Conservation (phyloP, 352 stramenopile genomes). For the Phytophthora ramorum region DNA sequence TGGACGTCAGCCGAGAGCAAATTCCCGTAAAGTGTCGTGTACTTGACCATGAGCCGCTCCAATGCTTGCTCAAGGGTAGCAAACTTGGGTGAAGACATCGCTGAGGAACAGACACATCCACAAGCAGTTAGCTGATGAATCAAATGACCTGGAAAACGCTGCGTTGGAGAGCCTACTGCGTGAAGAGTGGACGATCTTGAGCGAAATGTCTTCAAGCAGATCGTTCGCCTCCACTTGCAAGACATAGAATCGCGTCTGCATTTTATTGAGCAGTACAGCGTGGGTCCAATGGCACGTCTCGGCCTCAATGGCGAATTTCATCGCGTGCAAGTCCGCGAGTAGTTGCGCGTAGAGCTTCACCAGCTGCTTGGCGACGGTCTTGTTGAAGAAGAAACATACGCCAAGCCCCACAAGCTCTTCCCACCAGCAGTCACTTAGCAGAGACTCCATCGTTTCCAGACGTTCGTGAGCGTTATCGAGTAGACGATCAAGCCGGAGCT, state of each 20-base stretch:
- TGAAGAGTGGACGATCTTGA: constrained; percentile 38
- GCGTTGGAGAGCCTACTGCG: constrained; percentile 23
- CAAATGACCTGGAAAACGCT: background rate
- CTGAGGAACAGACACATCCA: constrained; percentile 1
- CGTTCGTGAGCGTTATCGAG: constrained; percentile 50
- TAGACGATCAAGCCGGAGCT: constrained; percentile 60
- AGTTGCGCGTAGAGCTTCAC: constrained; percentile 65
- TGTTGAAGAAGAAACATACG: constrained; percentile 70
- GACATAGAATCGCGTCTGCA: constrained; percentile 76
- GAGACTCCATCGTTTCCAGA: constrained; percentile 53
- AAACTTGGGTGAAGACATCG: constrained; percentile 59
- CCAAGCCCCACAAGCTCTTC: constrained; percentile 71
- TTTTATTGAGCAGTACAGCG: constrained; percentile 60
- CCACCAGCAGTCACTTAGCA: constrained; percentile 77
- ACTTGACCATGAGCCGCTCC: constrained; percentile 62
- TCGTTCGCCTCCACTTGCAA: constrained; percentile 71
- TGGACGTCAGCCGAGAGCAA: constrained; percentile 50
- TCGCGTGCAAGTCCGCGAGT: constrained; percentile 66
- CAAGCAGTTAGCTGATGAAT: constrained; percentile 4
- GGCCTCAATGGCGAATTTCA: constrained; percentile 78
- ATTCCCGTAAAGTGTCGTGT: constrained; percentile 61
- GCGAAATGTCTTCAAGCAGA: constrained; percentile 71
- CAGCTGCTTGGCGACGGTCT: constrained; percentile 73
- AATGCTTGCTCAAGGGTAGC: constrained; percentile 58
- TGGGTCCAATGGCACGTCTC: constrained; percentile 74